Conservation (phyloP, 129 eudicot species). For the Smallanthus sonchifolius region DNA sequence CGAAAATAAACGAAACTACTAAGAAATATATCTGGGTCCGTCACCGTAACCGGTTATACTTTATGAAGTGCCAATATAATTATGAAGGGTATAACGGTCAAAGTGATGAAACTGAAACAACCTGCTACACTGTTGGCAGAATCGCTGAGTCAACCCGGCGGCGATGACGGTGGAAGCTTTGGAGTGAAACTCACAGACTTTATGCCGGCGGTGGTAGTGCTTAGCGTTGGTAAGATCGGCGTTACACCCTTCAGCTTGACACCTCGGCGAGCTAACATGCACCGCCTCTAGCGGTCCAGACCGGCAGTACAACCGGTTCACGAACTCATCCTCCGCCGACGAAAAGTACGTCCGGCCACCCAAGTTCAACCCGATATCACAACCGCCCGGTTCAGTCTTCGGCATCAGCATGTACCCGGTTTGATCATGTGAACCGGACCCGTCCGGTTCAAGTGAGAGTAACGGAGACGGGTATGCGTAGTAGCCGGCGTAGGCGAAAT, state of each 20-base stretch:
- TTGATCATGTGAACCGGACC: conserved; percentile 1
- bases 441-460: conserved; percentile 42
- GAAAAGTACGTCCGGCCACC: conserved; percentile 95
- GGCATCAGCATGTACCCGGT: conserved; percentile 64
- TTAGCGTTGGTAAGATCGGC: conserved; percentile 94
- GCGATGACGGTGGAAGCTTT: conserved; percentile 95
- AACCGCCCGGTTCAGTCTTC: conserved; percentile 61
- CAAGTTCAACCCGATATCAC: conserved; percentile 66
- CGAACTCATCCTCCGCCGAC: conserved; percentile 83
- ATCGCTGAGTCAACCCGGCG: conserved; percentile 92
- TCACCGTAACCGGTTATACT: conserved; percentile 17
- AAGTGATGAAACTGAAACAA: conserved; percentile 7
- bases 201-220: conserved; percentile 96
- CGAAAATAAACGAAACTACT: no score
- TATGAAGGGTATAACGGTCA: no score
- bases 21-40: no score
- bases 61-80: not conserved
- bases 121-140: conserved; percentile 99
- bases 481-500: conserved; percentile 40
- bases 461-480: conserved; percentile 26
- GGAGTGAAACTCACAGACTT: conserved; percentile 98
- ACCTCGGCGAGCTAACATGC: conserved; percentile 54
- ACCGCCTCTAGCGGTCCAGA: conserved; percentile 59
- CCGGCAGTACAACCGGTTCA: conserved; percentile 89
- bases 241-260: conserved; percentile 97